phyloP scores from a whole-genome alignment of 2,329 filamentous ascomycete species.

The Colletotrichum viniferum region DNA sequence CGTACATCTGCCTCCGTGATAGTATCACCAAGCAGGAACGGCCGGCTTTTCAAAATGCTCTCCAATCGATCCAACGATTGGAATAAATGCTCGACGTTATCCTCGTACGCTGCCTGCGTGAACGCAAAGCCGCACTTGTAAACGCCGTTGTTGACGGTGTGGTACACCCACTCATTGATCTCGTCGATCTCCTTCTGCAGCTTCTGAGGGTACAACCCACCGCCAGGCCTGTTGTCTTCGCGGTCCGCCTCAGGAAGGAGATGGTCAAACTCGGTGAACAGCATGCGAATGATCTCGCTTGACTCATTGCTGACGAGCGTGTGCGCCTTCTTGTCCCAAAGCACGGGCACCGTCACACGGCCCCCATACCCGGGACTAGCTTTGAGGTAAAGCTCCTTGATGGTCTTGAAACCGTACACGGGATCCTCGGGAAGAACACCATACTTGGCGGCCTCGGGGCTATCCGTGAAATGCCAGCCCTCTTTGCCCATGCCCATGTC shows the following conservation, averaged over 20 bases:
- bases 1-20: slow-evolving; percentile 74
- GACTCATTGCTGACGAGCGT: slow-evolving; percentile 85
- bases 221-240: slow-evolving; percentile 51
- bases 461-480: slow-evolving; percentile 55
- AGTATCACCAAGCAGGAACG: slow-evolving; percentile 66
- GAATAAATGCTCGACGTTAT: slow-evolving; percentile 65
- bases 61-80: slow-evolving; percentile 69
- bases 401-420: slow-evolving; percentile 67
- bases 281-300: slow-evolving; percentile 83
- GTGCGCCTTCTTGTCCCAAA: slow-evolving; percentile 72
- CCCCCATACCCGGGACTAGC: slow-evolving; percentile 70
- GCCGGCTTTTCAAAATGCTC: slow-evolving; percentile 52
- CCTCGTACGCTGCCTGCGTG: slow-evolving; percentile 69
- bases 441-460: slow-evolving; percentile 37
- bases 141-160: slow-evolving; percentile 53
- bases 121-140: slow-evolving; percentile 68
- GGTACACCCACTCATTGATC: slow-evolving; percentile 72
- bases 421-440: slow-evolving; percentile 59
- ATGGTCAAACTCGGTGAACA: slow-evolving; percentile 75
- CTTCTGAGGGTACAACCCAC: slow-evolving; percentile 62
- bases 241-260: slow-evolving; percentile 56
- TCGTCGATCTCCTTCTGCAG: slow-evolving; percentile 64
- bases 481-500: slow-evolving; percentile 67
- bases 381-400: slow-evolving; percentile 74
- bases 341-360: slow-evolving; percentile 75